A percentile compares a stretch with the other conserved stretches of the same genome.
Conservation (phyloP, 2,329 filamentous ascomycete species). For the Penicillium expansum region DNA sequence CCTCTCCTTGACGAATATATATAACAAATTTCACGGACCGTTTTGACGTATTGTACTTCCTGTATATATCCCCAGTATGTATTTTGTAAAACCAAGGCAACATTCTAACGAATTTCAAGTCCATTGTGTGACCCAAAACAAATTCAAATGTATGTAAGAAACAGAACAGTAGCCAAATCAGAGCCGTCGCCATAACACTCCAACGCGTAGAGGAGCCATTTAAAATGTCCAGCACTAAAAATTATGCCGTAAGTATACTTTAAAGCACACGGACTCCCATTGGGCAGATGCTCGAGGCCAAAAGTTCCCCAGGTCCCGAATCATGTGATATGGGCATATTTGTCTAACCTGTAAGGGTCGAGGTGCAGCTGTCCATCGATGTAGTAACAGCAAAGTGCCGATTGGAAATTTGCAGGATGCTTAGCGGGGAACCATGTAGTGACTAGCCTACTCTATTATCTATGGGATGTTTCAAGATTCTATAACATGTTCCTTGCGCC, state of each 20-base stretch:
- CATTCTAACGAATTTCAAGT: neutral
- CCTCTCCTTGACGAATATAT: neutral
- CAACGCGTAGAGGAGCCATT: neutral
- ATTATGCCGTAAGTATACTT: neutral
- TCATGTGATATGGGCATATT: constrained; percentile 1
- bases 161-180: neutral
- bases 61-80: neutral
- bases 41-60: neutral
- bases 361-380: neutral
- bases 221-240: constrained; percentile 3
- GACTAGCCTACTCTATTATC: neutral
- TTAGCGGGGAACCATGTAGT: neutral
- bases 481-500: neutral
- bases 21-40: neutral
- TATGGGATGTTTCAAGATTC: neutral
- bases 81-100: neutral
- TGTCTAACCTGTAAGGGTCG: constrained; percentile 23
- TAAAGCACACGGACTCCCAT: neutral
- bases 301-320: neutral
- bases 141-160: neutral
- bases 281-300: neutral
- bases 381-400: neutral
- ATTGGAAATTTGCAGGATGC: neutral
- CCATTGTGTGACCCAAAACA: too few species aligned
- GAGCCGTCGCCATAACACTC: neutral